These are phyloP conservation scores for Rickenella mellea DNA, from an alignment of 768 basidiomycete species.

Conservation along the genomic window DNA sequence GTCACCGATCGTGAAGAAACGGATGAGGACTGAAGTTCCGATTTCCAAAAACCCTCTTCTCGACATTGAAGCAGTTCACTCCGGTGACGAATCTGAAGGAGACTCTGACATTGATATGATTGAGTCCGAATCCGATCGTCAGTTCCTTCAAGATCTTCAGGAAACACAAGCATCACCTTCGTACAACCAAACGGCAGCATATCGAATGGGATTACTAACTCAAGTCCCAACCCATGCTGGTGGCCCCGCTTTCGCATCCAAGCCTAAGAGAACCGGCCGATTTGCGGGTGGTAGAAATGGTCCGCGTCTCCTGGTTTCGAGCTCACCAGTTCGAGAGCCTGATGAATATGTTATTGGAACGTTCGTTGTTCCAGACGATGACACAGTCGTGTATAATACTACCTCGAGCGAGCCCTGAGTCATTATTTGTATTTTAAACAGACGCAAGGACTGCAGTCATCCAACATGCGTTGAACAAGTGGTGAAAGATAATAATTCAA, in stretches of 20 bases:
- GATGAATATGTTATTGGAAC: slow-evolving; percentile 68
- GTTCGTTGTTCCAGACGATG: slow-evolving; percentile 76
- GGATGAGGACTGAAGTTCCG: slow-evolving; percentile 3
- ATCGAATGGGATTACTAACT: slow-evolving; percentile 65
- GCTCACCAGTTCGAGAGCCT: slow-evolving; percentile 43
- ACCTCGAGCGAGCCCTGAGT: slow-evolving; percentile 14
- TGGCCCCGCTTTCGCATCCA: slow-evolving; percentile 45
- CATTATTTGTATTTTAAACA: too few relatives aligned
- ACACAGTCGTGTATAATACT: slow-evolving; percentile 46
- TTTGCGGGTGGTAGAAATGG: slow-evolving; percentile 23
- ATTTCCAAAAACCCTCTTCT: slow-evolving; percentile 32
- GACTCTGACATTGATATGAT: slow-evolving; percentile 41
- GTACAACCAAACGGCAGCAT: slow-evolving; percentile 65
- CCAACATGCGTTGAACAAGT: too few relatives aligned
- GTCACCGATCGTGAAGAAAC: slow-evolving; percentile 16
- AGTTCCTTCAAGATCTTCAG: slow-evolving; percentile 54
- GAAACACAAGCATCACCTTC: slow-evolving; percentile 61
- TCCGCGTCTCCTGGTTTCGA: slow-evolving; percentile 34
- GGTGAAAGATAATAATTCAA: too few relatives aligned
- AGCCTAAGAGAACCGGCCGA: slow-evolving; percentile 35
- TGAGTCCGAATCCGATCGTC: slow-evolving; percentile 59
- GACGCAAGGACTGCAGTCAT: too few relatives aligned
- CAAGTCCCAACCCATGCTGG: slow-evolving; percentile 39
- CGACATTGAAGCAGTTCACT: slow-evolving; percentile 67
- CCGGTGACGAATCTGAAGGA: slow-evolving; percentile 73